Conservation (phyloP, 1,284 basidiomycete species). For the Blastosporella zonata region DNA sequence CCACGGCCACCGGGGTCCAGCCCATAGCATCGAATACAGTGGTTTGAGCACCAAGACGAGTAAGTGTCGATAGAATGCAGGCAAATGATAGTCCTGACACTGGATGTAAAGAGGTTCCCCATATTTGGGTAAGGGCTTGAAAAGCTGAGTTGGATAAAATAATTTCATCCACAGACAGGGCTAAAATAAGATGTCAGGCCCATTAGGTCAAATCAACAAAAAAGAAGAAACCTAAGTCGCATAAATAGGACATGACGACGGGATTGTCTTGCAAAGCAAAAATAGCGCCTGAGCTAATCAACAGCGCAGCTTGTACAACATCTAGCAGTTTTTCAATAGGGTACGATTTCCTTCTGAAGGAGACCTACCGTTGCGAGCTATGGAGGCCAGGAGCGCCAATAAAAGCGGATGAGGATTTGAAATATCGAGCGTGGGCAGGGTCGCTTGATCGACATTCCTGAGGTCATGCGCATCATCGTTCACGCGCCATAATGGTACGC, state of each 20-base stretch:
- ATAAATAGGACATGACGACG: slow-evolving; percentile 36
- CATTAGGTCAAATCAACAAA: neutral
- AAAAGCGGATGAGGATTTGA: slow-evolving; percentile 29
- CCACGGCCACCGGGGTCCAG: slow-evolving; percentile 24
- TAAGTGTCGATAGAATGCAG: slow-evolving; percentile 25
- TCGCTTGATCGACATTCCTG: slow-evolving; percentile 16
- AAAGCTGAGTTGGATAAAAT: slow-evolving; percentile 23
- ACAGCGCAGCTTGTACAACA: slow-evolving; percentile 29
- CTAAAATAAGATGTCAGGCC: slow-evolving; percentile 15
- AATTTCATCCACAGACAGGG: slow-evolving; percentile 19
- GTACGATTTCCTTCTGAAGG: neutral
- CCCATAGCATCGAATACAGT: slow-evolving; percentile 24
- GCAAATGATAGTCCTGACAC: slow-evolving; percentile 25
- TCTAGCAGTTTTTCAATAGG: slow-evolving; percentile 31
- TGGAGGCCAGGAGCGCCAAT: slow-evolving; percentile 30
- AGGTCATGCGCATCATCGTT: slow-evolving; percentile 15
- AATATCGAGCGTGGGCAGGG: slow-evolving; percentile 9
- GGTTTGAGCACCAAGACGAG: slow-evolving; percentile 27
- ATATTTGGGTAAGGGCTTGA: slow-evolving; percentile 24
- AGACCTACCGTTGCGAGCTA: slow-evolving; percentile 37
- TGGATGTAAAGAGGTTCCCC: slow-evolving; percentile 21
- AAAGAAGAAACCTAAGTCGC: slow-evolving; percentile 36
- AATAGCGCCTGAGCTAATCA: slow-evolving; percentile 42
- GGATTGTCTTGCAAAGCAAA: slow-evolving; percentile 27
- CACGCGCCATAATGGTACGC: slow-evolving; percentile 39